Evolutionary conservation across 805 yeast species (phyloP).

Genomic region (Cyberlindnera samutprakarnensis): DNA sequence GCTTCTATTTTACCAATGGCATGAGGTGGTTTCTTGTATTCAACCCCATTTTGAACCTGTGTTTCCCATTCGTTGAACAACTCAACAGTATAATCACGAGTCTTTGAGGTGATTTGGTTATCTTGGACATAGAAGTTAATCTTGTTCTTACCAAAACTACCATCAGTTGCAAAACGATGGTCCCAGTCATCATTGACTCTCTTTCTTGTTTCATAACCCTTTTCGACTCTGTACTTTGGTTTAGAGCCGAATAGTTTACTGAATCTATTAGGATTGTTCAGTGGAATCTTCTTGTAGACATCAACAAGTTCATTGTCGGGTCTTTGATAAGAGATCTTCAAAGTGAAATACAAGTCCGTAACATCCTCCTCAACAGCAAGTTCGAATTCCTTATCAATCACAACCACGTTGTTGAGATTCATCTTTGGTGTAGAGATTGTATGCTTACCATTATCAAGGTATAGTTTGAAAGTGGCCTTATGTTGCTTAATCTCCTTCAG

Average conservation of each 20-base stretch:
- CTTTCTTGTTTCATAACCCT: conserved; percentile 42
- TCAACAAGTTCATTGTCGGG: conserved; percentile 45
- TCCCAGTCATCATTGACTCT: conserved; percentile 52
- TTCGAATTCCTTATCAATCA: conserved; percentile 72
- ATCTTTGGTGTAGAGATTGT: conserved; percentile 57
- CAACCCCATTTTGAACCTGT: conserved; percentile 22
- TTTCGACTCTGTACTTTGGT: conserved; percentile 29
- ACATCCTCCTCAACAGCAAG: conserved; percentile 47
- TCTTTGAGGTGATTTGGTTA: conserved; percentile 44
- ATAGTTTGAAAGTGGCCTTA: conserved; percentile 38
- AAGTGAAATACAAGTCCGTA: conserved; percentile 60
- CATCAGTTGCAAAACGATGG: conserved; percentile 66
- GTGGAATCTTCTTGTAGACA: conserved; percentile 48
- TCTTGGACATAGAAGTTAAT: conserved; percentile 55
- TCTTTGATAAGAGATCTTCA: conserved; percentile 54
- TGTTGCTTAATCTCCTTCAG: conserved; percentile 39
- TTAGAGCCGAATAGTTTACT: conserved; percentile 39
- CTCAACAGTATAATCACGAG: conserved; percentile 45
- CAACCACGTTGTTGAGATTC: conserved; percentile 23
- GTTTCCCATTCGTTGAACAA: conserved; percentile 81
- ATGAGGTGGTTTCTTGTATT: conserved; percentile 39
- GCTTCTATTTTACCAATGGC: conserved; percentile 60
- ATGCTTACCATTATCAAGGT: conserved; percentile 73
- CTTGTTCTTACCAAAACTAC: conserved; percentile 80
- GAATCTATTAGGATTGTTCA: conserved; percentile 36